Evolutionary conservation across 805 yeast species (phyloP), one percentile per base, ranked within the genome.

Genomic region (Kodamaea fukazawae): DNA sequence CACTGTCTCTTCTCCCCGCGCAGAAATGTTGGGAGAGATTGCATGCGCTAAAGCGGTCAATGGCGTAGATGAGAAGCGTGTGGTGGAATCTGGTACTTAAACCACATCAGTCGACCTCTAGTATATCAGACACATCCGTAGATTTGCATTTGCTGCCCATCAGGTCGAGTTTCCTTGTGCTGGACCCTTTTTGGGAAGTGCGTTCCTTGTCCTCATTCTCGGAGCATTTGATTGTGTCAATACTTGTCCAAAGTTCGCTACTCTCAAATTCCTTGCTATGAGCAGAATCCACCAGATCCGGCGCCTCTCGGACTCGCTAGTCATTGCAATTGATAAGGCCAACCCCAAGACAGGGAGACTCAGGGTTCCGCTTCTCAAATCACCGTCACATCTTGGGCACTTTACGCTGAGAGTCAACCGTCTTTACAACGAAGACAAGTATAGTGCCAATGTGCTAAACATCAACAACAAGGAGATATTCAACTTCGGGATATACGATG

Each of bases 321-420:
- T 14, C 15, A 25, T 16, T 10, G 23, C 23, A 20, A 20, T 20
- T 20, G 23, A 20, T 20, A 20, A 20, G 23, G 23, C 23, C 44
- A 51, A 22, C 26, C 31, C 41, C 31, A 43, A 40, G 3, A 40
- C 50, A 8, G 65, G 61, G 18, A 56, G 56, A 28, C 68, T 78
- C 30, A 69, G 75, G 32, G 78, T 84, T 4, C 76, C 83, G 35
- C 56, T 83, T 43, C 54, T 75, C 17, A 80, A 77, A 48, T 81
- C 83, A 4, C 93, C 95, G 12, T 69, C 78, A 1, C 82, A 79
- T 54, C 70, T 87, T 22, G 99, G 99, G 2, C 95, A 90, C 63
- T 75, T 67, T 47, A 60, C 88, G 0, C 79, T 85, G 34, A 70
- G 99, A 37, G 84, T 86, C 43, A 87, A 81, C 56, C 70, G 98